Evolutionary conservation across 179 eudicot genomes (phyloP).

Genomic region (Heliamphora pulchella): DNA sequence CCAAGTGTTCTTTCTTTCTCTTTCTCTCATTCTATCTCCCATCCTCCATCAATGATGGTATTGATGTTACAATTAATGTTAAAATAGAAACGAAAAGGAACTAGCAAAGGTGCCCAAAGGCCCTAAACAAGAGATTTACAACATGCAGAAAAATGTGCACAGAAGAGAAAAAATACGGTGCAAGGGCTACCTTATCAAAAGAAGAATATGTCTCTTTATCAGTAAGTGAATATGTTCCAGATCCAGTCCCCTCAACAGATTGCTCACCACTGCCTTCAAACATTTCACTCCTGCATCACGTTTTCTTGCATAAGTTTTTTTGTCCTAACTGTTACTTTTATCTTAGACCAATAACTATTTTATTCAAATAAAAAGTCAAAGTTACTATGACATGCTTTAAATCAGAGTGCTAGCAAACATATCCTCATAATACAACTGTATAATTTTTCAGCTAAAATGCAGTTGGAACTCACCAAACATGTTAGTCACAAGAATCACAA

Average conservation of each 20-base stretch:
- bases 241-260: conserved; percentile 28
- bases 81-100: neutral
- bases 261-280: conserved; percentile 28
- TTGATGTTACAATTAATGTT: neutral
- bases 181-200: conserved; percentile 53
- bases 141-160: neutral
- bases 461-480: neutral
- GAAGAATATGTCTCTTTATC: conserved; percentile 45
- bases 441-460: neutral
- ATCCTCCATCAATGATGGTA: neutral
- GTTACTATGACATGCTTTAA: neutral
- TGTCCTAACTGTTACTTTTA: neutral
- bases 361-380: neutral
- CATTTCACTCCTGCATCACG: conserved; percentile 35
- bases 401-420: neutral
- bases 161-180: conserved; percentile 3
- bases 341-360: neutral
- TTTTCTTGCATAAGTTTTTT: neutral
- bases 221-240: conserved; percentile 26
- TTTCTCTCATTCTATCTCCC: no score
- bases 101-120: neutral
- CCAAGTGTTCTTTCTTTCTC: no score
- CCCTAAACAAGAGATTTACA: neutral
- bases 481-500: no score
- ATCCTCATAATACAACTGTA: neutral